A percentile compares a stretch with the other conserved stretches of the same genome.
These are phyloP conservation scores for Colletotrichum higginsianum DNA, from an alignment of 2,329 filamentous ascomycete genomes.

Conservation along the genomic window DNA sequence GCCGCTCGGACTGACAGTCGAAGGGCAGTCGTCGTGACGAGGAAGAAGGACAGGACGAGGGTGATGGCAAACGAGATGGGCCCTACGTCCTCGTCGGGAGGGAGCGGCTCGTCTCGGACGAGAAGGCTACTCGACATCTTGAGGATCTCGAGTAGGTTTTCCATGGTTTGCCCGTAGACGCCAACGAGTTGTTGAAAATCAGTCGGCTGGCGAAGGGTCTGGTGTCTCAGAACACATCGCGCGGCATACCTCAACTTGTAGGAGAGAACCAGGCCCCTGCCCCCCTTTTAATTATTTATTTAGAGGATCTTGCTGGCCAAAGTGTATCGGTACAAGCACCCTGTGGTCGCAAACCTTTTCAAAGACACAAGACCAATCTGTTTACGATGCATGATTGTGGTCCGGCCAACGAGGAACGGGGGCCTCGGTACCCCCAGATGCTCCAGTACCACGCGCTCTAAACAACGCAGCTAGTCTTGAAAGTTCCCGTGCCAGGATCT, in stretches of 20 bases:
- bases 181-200: background rate
- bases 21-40: conserved; percentile 50
- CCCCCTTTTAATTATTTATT: too few relatives aligned
- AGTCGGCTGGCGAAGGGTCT: background rate
- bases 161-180: rapidly evolving
- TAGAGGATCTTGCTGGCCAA: too few relatives aligned
- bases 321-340: too few relatives aligned
- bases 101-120: conserved; percentile 52
- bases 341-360: too few relatives aligned
- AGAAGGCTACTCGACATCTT: conserved; percentile 3
- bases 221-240: background rate
- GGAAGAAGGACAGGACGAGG: conserved; percentile 49
- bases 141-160: background rate
- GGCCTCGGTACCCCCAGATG: too few relatives aligned
- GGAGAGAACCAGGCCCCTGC: too few relatives aligned
- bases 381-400: too few relatives aligned
- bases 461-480: too few relatives aligned
- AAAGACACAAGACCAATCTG: too few relatives aligned
- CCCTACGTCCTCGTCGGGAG: conserved; percentile 52
- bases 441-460: background rate
- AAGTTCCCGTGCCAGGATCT: too few relatives aligned
- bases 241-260: too few relatives aligned
- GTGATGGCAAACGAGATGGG: conserved; percentile 51
- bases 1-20: conserved; percentile 50
- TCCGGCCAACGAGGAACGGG: too few relatives aligned